Conservation (phyloP, 768 basidiomycete species). For the Lactifluus echinatus region DNA sequence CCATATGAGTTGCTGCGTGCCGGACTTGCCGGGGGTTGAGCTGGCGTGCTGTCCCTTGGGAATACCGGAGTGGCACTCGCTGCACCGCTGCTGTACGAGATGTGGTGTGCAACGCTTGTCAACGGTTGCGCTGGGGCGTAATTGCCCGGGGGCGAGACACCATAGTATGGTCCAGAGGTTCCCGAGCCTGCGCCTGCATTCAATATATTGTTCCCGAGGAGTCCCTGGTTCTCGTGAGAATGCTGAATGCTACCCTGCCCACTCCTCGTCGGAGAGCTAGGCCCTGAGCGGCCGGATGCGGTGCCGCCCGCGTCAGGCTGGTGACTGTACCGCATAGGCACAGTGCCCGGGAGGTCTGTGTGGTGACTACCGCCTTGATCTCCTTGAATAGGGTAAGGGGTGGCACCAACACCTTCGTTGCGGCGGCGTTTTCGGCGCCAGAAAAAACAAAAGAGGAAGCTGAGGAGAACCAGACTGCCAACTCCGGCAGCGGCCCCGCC, state of each 20-base stretch:
- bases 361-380: conserved; percentile 21
- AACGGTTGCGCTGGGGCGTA: background rate
- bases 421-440: conserved; percentile 26
- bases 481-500: conserved; percentile 27
- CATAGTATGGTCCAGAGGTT: conserved; percentile 18
- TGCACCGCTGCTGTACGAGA: background rate
- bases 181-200: conserved; percentile 17
- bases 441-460: conserved; percentile 23
- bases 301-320: too few relatives aligned
- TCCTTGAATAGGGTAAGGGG: conserved; percentile 42
- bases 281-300: conserved; percentile 16
- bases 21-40: too few relatives aligned
- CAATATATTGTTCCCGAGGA: conserved; percentile 21
- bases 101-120: too few relatives aligned
- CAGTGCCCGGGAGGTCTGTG: conserved; percentile 16
- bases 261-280: background rate
- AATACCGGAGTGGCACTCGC: background rate
- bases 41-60: too few relatives aligned
- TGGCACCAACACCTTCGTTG: conserved; percentile 38
- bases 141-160: too few relatives aligned
- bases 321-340: conserved; percentile 16
- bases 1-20: too few relatives aligned
- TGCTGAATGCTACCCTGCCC: conserved; percentile 24
- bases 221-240: conserved; percentile 17
- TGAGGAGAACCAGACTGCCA: conserved; percentile 19